These are phyloP conservation scores for Ceratobasidium sp. DNA, from an alignment of 1,284 basidiomycete genomes.

Conservation along the genomic window DNA sequence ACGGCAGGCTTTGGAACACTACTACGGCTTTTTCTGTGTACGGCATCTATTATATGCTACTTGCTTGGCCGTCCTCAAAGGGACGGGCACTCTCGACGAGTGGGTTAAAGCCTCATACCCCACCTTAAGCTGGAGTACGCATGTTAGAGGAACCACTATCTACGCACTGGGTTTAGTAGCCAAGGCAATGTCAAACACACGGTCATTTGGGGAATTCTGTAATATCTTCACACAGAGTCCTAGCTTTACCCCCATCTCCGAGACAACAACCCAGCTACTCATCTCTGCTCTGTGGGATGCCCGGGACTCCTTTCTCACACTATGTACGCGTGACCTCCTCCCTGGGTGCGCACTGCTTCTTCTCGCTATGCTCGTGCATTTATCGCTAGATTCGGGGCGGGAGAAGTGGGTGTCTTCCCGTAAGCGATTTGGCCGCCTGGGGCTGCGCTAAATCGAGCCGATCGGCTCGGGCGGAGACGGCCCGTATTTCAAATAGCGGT, in stretches of 20 bases:
- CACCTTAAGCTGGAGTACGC: not conserved
- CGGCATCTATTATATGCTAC: not conserved
- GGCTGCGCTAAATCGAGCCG: not conserved
- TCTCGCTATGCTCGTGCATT: not conserved
- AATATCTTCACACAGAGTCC: not conserved
- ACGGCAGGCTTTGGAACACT: not conserved
- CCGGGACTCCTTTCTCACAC: not conserved
- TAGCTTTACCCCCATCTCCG: no score
- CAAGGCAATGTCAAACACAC: not conserved
- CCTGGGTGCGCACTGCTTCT: not conserved
- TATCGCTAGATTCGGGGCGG: not conserved
- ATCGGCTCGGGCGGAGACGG: constrained; percentile 1
- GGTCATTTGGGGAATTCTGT: not conserved
- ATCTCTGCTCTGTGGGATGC: not conserved
- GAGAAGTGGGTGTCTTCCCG: constrained; percentile 3
- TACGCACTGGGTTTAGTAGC: not conserved
- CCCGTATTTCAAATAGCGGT: not conserved
- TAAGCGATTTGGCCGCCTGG: not conserved
- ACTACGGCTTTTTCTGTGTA: not conserved
- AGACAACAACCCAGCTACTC: not conserved
- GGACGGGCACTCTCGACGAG: not conserved
- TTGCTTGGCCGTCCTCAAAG: not conserved
- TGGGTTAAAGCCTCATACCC: not conserved
- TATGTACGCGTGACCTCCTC: not conserved
- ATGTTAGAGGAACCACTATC: not conserved